These are phyloP conservation scores for Paxillus involutus DNA, from an alignment of 768 basidiomycete species.

Conservation along the genomic window DNA sequence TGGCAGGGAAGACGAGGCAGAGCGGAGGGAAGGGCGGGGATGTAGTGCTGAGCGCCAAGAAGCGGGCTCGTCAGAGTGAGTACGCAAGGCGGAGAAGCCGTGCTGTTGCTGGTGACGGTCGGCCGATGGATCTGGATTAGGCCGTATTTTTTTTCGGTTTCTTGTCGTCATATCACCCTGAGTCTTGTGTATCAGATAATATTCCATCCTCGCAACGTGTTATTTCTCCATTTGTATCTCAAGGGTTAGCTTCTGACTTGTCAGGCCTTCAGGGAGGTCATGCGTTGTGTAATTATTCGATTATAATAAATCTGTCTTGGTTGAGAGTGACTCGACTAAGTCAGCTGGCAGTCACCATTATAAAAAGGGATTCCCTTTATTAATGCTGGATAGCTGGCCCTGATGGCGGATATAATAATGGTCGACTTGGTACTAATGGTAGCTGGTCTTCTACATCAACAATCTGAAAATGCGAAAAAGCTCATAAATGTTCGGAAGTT, in stretches of 20 bases:
- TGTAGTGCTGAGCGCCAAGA: slow-evolving; percentile 66
- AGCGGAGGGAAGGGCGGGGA: slow-evolving; percentile 32
- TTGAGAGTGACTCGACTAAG: neutral
- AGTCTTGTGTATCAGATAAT: slow-evolving; percentile 4
- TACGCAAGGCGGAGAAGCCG: slow-evolving; percentile 59
- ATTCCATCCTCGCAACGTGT: neutral
- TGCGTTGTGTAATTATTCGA: neutral
- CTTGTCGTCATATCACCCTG: neutral
- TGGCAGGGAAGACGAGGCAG: slow-evolving; percentile 22
- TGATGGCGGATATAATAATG: too few relatives aligned
- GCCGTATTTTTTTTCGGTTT: neutral
- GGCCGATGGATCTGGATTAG: slow-evolving; percentile 13
- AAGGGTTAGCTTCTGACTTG: neutral
- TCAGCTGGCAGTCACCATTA: too few relatives aligned
- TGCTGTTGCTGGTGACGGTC: slow-evolving; percentile 14
- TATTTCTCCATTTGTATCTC: neutral
- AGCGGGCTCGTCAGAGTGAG: slow-evolving; percentile 75
- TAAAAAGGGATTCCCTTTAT: too few relatives aligned
- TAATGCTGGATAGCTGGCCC: too few relatives aligned
- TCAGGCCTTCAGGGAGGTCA: neutral
- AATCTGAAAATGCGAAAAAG: too few relatives aligned
- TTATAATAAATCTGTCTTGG: too few relatives aligned
- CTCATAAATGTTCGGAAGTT: too few relatives aligned
- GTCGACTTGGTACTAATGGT: too few relatives aligned
- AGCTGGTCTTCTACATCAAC: too few relatives aligned